A percentile compares a stretch with the other conserved stretches of the same genome.
These are phyloP conservation scores for Mitosporidium daphniae DNA, from an alignment of 371 early-diverging fungal genomes.

Conservation along the genomic window DNA sequence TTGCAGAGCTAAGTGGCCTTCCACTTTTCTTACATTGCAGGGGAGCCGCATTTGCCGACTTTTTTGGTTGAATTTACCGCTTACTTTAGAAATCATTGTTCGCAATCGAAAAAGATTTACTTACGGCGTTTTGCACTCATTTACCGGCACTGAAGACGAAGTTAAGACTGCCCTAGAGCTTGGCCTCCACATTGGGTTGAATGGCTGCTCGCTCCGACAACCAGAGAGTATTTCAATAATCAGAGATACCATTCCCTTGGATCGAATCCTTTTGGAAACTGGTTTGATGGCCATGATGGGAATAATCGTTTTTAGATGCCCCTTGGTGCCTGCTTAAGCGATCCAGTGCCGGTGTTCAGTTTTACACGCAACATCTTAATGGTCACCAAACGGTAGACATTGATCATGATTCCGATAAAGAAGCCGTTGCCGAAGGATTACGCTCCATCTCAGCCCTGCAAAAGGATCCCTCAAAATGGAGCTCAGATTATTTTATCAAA, in stretches of 20 bases:
- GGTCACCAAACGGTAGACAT: no score
- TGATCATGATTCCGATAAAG: no score
- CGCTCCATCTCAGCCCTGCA: no score
- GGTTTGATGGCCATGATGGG: constrained; percentile 9
- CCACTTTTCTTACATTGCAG: constrained; percentile 60
- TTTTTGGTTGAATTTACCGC: constrained; percentile 19
- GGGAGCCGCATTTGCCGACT: constrained; percentile 32
- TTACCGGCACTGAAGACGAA: constrained; percentile 43
- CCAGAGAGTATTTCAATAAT: constrained; percentile 36
- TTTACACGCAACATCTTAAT: no score
- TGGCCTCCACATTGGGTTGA: constrained; percentile 70
- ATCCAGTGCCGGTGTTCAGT: no score
- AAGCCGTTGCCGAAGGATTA: no score
- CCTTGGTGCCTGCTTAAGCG: constrained; percentile 74
- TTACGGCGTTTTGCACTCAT: constrained; percentile 72
- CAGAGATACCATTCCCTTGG: constrained; percentile 32
- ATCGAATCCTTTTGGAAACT: constrained; percentile 59
- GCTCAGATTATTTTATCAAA: no score
- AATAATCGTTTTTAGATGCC: constrained; percentile 14
- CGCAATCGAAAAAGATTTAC: constrained; percentile 14
- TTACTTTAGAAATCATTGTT: constrained; percentile 17
- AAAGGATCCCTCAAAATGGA: no score
- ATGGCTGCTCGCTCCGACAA: constrained; percentile 79
- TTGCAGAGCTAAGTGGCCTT: constrained; percentile 25
- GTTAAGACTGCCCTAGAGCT: constrained; percentile 18